Evolutionary conservation across 106 monocot genomes (phyloP), one percentile per base, ranked within the genome.

Genomic region (Dioscorea dumetorum): DNA sequence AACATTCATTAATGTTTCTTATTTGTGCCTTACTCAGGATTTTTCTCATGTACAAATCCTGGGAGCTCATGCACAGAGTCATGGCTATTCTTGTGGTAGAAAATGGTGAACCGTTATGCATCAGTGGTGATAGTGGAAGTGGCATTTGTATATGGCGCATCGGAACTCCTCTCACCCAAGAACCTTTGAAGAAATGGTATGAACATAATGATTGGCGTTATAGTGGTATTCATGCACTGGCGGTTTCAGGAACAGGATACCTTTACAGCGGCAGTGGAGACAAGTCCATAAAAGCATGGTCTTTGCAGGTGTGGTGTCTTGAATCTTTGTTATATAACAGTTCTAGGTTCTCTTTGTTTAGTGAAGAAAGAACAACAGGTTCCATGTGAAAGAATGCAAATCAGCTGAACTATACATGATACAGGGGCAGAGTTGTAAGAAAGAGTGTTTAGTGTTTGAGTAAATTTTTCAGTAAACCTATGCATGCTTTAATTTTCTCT

Each of bases 281-380:
- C 79, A 89, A 85, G 69, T 83, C 99, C 48, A 85, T 99, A 64
- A 99, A 93, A 76, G 90, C 87, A 62, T 99, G 99, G 99, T 93
- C 90, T 58, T 77, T 99, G 70, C 76, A 92, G 92, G 97, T 97
- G 6, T 10, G 41, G 6, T 5, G 6, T 6, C 41, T 41, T 6
- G 10, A 41, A 41, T 41, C 28, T 41, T 0, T 41, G 41, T 41
- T 6, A 41, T 41, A 8, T 41, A 41, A 10, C 41, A 41, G 41
- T 41, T 41, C 10, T 41, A 6, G 41, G 41, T 41, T 41, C 10
- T 41, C 1, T 8, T 41, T 41, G 41, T 41, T 41, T 41, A 41
- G 10, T 41, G 41, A 41, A 41, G 1, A 41, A 6, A 28, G 28
- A 28, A 41, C 41, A 41, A 41, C 6, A 41, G 41, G 41, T 41